These are phyloP conservation scores for Russula foetens DNA, from an alignment of 768 basidiomycete genomes.

Conservation along the genomic window DNA sequence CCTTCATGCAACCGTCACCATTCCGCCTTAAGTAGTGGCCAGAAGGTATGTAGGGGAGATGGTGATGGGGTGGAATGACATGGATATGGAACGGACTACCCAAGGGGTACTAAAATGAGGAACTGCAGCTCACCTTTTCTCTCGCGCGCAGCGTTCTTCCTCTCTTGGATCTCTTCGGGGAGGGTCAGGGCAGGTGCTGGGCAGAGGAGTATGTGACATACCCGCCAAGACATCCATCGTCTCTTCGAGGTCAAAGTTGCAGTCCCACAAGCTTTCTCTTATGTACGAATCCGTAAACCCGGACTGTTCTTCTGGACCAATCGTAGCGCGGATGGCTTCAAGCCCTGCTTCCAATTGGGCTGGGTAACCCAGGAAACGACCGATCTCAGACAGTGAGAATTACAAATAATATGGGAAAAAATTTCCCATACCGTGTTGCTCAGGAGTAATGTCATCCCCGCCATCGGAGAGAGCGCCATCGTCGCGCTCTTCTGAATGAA, in stretches of 20 bases:
- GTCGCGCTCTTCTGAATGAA: constrained; percentile 71
- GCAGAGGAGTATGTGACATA: constrained; percentile 30
- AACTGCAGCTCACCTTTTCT: constrained; percentile 71
- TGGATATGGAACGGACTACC: constrained; percentile 22
- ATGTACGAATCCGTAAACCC: constrained; percentile 70
- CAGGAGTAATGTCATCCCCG: constrained; percentile 72
- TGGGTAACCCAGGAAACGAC: constrained; percentile 25
- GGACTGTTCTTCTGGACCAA: constrained; percentile 58
- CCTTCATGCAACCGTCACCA: constrained; percentile 19
- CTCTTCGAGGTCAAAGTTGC: constrained; percentile 76
- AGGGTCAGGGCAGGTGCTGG: background rate
- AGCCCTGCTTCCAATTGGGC: constrained; percentile 65
- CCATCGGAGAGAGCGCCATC: constrained; percentile 74
- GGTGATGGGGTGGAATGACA: constrained; percentile 26
- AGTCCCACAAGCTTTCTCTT: constrained; percentile 78
- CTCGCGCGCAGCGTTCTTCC: constrained; percentile 53
- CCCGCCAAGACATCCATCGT: constrained; percentile 69
- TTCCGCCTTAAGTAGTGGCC: constrained; percentile 15
- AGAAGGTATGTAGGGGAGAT: constrained; percentile 23
- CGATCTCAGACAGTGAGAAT: background rate
- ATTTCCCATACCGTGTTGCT: constrained; percentile 69
- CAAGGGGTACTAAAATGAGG: constrained; percentile 28
- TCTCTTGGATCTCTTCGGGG: constrained; percentile 57
- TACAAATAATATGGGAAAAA: constrained; percentile 1
- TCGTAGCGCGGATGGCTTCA: constrained; percentile 53